Base-by-base conservation (phyloP, 2,329 filamentous ascomycete species). In the Arthrobotrys megalospora region DNA sequence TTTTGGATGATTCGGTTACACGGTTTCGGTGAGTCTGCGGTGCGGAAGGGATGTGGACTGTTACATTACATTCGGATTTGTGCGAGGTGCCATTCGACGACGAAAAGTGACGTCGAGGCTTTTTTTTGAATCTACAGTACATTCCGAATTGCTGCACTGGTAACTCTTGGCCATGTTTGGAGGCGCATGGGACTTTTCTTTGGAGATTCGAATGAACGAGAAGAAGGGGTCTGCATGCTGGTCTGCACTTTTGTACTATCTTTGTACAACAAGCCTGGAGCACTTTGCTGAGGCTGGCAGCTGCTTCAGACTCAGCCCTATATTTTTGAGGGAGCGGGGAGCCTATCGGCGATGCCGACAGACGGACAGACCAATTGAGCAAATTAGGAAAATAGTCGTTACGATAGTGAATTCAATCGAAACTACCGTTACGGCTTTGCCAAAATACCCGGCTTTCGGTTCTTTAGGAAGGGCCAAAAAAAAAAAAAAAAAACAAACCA, bases 221-320 rank as follows among this genome's bases (percentile, higher is more conserved):
- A 28, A 28, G 5, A 28, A 28, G 24, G 5, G 24, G 24, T 28
- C 24, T 45, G 41, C 41, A 45, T 50, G 47, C 21, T 50, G 19
- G 47, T 19, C 28, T 32, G 50, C 28, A 8, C 28, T 53, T 53
- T 24, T 50, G 47, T 50, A 2, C 47, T 6, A 10, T 16, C 5
- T 45, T 10, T 45, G 14, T 45, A 14, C n/a, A 45, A 10, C 41
- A 2, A 16, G 41, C n/a, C 6, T 47, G n/a, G 5, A 47, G 16
- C 5, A n/a, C 43, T 10, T 16, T 50, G 47, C 21, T 14, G 19
- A 28, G 24, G 24, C 24, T 28, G 47, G 21, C 47, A 50, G 47
- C 24, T 50, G 24, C 24, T 28, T 28, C 24, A 28, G 24, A 53
- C 32, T 53, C 50, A 53, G 50, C 50, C 50, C 50, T 53, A 53